Conservation (phyloP, 768 basidiomycete species). For the Nidularia sp. region DNA sequence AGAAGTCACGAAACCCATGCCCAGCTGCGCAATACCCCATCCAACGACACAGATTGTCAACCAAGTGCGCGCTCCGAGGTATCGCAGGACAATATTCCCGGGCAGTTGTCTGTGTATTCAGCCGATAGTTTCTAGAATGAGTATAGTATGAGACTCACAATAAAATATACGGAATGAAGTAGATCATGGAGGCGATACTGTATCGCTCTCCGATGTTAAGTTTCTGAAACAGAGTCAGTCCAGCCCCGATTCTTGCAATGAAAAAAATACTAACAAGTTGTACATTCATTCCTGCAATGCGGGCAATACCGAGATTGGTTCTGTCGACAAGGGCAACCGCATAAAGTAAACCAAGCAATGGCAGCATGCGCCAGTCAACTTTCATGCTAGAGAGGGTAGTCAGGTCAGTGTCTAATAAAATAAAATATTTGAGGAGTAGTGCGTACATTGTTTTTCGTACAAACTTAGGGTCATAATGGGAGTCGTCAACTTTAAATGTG, state of each 20-base stretch:
- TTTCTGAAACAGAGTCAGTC: constrained; percentile 10
- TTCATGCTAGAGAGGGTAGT: constrained; percentile 14
- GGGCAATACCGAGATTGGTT: constrained; percentile 29
- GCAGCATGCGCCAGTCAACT: constrained; percentile 29
- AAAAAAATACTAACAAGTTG: constrained; percentile 19
- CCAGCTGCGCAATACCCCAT: constrained; percentile 26
- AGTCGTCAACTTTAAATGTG: constrained; percentile 1
- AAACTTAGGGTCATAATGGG: constrained; percentile 11
- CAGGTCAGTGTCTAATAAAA: not conserved
- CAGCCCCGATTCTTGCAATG: not conserved
- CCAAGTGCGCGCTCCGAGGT: constrained; percentile 22
- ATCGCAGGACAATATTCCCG: constrained; percentile 21
- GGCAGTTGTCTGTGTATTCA: constrained; percentile 12
- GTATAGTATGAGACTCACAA: constrained; percentile 15
- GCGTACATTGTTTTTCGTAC: constrained; percentile 16
- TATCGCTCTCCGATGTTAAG: constrained; percentile 26
- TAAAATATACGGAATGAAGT: constrained; percentile 30
- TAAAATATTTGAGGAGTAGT: no score
- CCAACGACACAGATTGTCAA: constrained; percentile 22
- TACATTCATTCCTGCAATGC: constrained; percentile 29
- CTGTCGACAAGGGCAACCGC: constrained; percentile 32
- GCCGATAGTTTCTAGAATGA: not conserved
- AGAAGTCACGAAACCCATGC: constrained; percentile 25
- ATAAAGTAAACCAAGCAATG: constrained; percentile 28
- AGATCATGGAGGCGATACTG: constrained; percentile 27